Evolutionary conservation across 2,329 filamentous ascomycete genomes (phyloP).

Genomic region (Cercospora sp.): DNA sequence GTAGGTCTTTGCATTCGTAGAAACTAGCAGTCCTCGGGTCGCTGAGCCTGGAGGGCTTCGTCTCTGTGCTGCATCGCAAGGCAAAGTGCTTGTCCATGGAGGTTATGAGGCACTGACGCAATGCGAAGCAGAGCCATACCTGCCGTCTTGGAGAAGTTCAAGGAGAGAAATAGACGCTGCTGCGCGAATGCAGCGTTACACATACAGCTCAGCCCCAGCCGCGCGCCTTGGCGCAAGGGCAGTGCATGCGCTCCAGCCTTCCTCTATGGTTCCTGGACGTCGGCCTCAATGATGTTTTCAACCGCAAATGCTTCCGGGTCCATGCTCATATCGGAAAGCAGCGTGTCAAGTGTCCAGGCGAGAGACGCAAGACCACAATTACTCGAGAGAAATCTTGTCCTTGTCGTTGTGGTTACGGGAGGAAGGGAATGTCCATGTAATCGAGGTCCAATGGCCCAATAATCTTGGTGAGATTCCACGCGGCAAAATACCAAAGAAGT

Average conservation of each 20-base stretch:
- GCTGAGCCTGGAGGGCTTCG: background rate
- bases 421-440: too few relatives aligned
- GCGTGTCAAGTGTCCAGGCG: too few relatives aligned
- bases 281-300: background rate
- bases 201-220: background rate
- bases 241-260: background rate
- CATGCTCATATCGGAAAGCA: background rate
- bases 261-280: background rate
- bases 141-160: background rate
- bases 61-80: background rate
- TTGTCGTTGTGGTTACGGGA: too few relatives aligned
- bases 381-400: background rate
- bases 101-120: background rate
- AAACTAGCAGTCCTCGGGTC: background rate
- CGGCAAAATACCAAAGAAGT: too few relatives aligned
- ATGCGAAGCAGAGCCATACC: background rate
- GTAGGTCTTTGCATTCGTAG: background rate
- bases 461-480: too few relatives aligned
- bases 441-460: too few relatives aligned
- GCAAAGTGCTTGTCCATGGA: background rate
- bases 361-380: background rate
- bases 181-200: background rate
- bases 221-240: background rate
- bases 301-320: background rate
- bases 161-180: background rate